Base-by-base conservation (phyloP, 2,329 filamentous ascomycete genomes). In the Cercospora zeae-maydis region DNA sequence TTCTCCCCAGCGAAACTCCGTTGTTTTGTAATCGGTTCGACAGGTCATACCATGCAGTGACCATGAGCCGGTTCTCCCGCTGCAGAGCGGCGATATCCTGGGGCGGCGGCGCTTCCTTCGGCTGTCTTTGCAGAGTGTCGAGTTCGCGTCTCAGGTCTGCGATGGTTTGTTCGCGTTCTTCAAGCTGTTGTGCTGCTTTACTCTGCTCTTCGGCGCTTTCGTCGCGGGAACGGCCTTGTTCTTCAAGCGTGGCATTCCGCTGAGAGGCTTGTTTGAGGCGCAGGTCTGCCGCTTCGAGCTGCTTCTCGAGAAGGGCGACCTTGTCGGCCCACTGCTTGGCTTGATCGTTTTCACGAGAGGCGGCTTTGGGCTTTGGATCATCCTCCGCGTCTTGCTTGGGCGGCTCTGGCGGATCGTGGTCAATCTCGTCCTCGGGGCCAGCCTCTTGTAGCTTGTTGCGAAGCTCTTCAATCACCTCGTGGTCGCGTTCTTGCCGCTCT, bases 1-100 rank as follows among this genome's bases (percentile, higher is more conserved):
- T 83, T 68, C 91, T 81, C 73, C 92, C 89, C 66, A 96, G 78
- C 59, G 91, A 86, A 45, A 93, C 88, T 66, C 90, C 90, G 75
- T 93, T 93, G 78, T 89, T 92, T 78, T 95, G 91, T 69, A 96
- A 77, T 57, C 91, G 83, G 73, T 83, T 88, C 27, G 88, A 87
- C 71, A 95, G 84, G 75, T 93, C 90, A 78, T 93, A 93, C 90
- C 90, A 96, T 1, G 91, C 91, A n/a, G 87, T 89, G 27, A 88
- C 82, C 71, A 96, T 91, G 73, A 95, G 83, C 39, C 84, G 83
- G 75, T 91, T 92, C 76, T 96, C 91, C 69, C 89, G 85, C 74
- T 89, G 84, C 63, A 96, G 83, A 69, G 88, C 90, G 68, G 86
- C 85, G 72, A 90, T 84, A 70, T 83, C 80, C 59, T 75, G 70